These are phyloP conservation scores for Fistulina hepatica DNA, from an alignment of 1,284 basidiomycete species.

Conservation along the genomic window DNA sequence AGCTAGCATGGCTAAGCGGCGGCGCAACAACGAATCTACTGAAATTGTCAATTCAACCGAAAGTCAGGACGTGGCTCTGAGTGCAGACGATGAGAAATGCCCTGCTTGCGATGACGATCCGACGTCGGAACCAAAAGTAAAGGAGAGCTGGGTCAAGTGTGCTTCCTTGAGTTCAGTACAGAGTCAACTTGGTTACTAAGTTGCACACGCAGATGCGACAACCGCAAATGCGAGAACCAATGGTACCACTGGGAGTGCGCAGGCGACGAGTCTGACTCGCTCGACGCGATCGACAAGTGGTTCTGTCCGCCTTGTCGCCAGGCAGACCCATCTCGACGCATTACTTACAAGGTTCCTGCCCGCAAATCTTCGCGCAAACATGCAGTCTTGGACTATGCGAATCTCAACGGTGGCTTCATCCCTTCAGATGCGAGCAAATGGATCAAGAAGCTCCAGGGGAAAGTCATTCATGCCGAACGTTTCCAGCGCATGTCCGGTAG, in stretches of 20 bases:
- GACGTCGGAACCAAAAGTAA: background rate
- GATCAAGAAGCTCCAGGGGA: constrained; percentile 55
- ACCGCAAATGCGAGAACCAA: constrained; percentile 64
- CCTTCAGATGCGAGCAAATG: constrained; percentile 57
- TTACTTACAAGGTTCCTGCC: constrained; percentile 64
- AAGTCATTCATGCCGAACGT: constrained; percentile 43
- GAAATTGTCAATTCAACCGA: too few species aligned
- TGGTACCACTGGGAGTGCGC: constrained; percentile 80
- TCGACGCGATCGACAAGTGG: constrained; percentile 45
- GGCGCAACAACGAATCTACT: too few species aligned
- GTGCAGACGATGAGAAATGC: background rate
- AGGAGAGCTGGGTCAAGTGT: background rate
- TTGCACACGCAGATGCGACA: too few species aligned
- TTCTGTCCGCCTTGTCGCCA: constrained; percentile 53
- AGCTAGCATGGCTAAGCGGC: too few species aligned
- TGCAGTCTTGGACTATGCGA: constrained; percentile 65
- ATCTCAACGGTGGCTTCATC: constrained; percentile 45
- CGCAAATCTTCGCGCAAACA: constrained; percentile 71
- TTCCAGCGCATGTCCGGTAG: constrained; percentile 60
- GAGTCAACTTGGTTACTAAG: too few species aligned
- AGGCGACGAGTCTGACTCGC: constrained; percentile 35
- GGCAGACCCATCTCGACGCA: constrained; percentile 45
- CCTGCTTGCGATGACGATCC: background rate
- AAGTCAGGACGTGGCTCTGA: too few species aligned
- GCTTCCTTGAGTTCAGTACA: too few species aligned